A percentile compares a stretch with the other conserved stretches of the same genome.
phyloP scores from a whole-genome alignment of 1,139 yeast genomes.

The Candida smagusa region DNA sequence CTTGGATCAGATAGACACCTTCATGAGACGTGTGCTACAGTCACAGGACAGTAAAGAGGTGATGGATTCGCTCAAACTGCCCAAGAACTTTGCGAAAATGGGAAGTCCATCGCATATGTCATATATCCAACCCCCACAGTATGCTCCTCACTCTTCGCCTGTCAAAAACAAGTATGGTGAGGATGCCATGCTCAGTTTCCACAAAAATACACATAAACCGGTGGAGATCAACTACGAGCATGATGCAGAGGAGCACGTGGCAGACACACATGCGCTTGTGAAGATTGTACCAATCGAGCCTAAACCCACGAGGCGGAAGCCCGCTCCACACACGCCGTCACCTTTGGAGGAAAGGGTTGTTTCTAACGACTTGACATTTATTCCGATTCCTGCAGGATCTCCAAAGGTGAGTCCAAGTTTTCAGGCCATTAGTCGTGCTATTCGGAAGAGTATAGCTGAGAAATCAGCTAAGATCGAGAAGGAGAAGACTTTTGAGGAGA shows the following conservation, averaged over 20 bases:
- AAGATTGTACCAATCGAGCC: too few species aligned
- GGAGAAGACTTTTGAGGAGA: not conserved
- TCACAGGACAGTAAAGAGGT: constrained; percentile 7
- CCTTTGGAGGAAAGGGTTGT: constrained; percentile 6
- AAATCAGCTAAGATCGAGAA: constrained; percentile 14
- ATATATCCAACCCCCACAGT: not conserved
- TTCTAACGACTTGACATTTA: constrained; percentile 18
- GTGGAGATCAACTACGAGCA: not conserved
- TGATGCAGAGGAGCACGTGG: not conserved
- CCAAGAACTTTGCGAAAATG: not conserved
- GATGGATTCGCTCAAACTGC: constrained; percentile 1
- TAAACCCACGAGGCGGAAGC: not conserved
- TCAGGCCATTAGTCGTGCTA: constrained; percentile 39
- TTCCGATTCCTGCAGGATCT: constrained; percentile 15
- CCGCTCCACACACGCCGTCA: constrained; percentile 8
- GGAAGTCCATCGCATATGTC: not conserved
- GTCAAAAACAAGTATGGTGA: constrained; percentile 3
- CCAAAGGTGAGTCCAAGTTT: constrained; percentile 13
- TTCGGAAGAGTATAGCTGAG: constrained; percentile 38
- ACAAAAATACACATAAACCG: not conserved
- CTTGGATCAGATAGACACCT: constrained; percentile 19
- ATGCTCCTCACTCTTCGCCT: constrained; percentile 7
- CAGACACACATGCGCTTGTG: too few species aligned
- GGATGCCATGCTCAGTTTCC: not conserved
- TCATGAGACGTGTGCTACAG: constrained; percentile 19